phyloP scores from a whole-genome alignment of 495 filamentous ascomycete species.

The Penicillium maclennaniae region DNA sequence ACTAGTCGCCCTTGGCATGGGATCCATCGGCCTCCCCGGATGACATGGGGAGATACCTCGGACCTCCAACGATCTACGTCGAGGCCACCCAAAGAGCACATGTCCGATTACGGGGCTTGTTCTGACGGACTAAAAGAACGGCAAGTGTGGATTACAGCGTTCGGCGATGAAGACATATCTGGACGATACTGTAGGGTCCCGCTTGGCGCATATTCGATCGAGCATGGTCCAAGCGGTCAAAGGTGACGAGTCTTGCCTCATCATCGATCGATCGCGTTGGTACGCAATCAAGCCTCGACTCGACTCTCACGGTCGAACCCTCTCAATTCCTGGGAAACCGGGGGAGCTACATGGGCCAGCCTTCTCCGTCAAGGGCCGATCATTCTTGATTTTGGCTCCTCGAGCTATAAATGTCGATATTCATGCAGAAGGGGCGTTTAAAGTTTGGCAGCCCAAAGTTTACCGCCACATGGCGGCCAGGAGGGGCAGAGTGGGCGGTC shows the following conservation, averaged over 20 bases:
- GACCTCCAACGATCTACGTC: too few species aligned
- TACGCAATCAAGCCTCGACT: neutral
- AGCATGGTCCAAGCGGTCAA: neutral
- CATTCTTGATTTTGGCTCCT: neutral
- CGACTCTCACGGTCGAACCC: neutral
- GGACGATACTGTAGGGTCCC: too few species aligned
- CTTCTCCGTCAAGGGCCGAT: constrained; percentile 4
- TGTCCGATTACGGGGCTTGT: too few species aligned
- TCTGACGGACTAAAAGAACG: too few species aligned
- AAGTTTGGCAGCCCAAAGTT: neutral
- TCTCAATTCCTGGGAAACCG: neutral
- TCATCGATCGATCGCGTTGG: constrained; percentile 2
- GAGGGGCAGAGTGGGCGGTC: neutral
- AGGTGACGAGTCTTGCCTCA: constrained; percentile 1
- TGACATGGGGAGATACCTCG: neutral
- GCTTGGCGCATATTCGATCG: neutral
- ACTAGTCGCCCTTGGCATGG: too few species aligned
- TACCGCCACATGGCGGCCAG: neutral
- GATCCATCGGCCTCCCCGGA: neutral
- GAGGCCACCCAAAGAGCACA: too few species aligned
- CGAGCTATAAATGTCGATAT: neutral
- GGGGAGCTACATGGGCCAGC: constrained; percentile 1
- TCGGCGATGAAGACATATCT: too few species aligned
- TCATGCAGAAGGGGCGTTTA: neutral
- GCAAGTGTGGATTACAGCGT: too few species aligned